Percentiles rank a stretch among this genome's conserved stretches.
phyloP scores from a whole-genome alignment of 148 eudicot genomes.

The Rhododendron griersonianum region DNA sequence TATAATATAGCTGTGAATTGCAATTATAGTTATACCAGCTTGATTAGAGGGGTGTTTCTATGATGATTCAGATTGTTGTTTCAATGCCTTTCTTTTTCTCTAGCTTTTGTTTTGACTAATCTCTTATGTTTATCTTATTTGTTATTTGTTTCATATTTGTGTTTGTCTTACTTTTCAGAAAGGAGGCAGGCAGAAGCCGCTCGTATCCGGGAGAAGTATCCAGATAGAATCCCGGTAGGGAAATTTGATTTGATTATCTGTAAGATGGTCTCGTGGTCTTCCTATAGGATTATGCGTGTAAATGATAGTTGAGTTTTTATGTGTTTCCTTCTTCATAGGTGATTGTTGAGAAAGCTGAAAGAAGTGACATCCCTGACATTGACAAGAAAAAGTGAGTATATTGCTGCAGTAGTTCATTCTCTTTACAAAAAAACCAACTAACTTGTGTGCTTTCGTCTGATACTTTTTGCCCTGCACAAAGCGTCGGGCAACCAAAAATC shows the following conservation, averaged over 20 bases:
- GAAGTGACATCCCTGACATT: slow-evolving; percentile 89
- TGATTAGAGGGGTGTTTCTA: neutral
- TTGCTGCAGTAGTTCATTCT: neutral
- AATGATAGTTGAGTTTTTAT: neutral
- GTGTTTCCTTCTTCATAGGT: slow-evolving; percentile 36
- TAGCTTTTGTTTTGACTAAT: neutral
- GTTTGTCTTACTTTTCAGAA: slow-evolving; percentile 36
- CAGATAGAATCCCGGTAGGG: slow-evolving; percentile 86
- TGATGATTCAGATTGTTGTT: neutral
- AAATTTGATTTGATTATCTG: neutral
- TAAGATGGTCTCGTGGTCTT: neutral
- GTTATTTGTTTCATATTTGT: neutral
- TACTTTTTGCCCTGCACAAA: neutral
- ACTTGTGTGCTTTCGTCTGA: neutral
- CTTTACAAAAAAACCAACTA: neutral
- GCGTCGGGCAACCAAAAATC: neutral
- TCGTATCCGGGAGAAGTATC: slow-evolving; percentile 93
- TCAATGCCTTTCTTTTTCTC: neutral
- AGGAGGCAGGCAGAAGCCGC: slow-evolving; percentile 94
- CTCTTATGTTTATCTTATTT: neutral
- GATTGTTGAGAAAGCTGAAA: slow-evolving; percentile 93
- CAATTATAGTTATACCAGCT: neutral
- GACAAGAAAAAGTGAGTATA: slow-evolving; percentile 85
- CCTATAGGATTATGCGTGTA: neutral
- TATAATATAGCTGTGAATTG: neutral